phyloP scores from a whole-genome alignment of 495 filamentous ascomycete species.

The Glarea lozoyensis region DNA sequence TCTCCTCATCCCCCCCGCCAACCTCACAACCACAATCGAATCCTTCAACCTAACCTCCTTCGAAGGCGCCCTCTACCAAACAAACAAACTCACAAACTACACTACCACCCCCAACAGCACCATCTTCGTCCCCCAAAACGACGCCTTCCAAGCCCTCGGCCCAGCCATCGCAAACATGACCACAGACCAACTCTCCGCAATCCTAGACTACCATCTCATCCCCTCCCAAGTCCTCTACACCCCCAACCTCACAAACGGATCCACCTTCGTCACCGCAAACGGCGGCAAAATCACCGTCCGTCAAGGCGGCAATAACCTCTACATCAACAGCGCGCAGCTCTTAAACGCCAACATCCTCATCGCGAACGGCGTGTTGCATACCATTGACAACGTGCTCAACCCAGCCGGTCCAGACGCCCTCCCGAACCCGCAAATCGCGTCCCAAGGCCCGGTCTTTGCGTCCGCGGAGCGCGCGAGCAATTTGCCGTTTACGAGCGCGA shows the following conservation, averaged over 20 bases:
- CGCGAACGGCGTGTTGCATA: conserved; percentile 58
- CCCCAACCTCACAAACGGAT: conserved; percentile 30
- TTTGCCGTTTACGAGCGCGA: conserved; percentile 12
- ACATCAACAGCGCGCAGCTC: conserved; percentile 43
- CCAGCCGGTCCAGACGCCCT: conserved; percentile 8
- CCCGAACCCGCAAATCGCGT: conserved; percentile 12
- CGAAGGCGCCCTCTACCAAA: conserved; percentile 42
- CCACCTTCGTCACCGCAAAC: conserved; percentile 29
- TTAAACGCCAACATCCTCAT: conserved; percentile 49
- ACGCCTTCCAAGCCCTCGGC: conserved; percentile 52
- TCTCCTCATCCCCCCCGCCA: conserved; percentile 45
- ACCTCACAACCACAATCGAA: conserved; percentile 37
- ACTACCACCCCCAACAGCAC: conserved; percentile 42
- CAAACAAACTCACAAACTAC: conserved; percentile 33
- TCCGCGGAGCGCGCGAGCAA: conserved; percentile 7
- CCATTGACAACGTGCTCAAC: conserved; percentile 40
- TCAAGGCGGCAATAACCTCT: conserved; percentile 33
- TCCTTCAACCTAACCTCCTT: conserved; percentile 47
- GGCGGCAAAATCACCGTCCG: conserved; percentile 44
- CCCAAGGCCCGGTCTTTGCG: conserved; percentile 15
- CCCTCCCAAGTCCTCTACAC: conserved; percentile 43
- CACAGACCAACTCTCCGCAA: conserved; percentile 32
- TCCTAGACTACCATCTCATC: conserved; percentile 54
- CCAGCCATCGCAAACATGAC: conserved; percentile 37
- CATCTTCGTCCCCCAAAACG: conserved; percentile 53